These are phyloP conservation scores for Friedmanniomyces simplex DNA, from an alignment of 495 filamentous ascomycete species.

Conservation along the genomic window DNA sequence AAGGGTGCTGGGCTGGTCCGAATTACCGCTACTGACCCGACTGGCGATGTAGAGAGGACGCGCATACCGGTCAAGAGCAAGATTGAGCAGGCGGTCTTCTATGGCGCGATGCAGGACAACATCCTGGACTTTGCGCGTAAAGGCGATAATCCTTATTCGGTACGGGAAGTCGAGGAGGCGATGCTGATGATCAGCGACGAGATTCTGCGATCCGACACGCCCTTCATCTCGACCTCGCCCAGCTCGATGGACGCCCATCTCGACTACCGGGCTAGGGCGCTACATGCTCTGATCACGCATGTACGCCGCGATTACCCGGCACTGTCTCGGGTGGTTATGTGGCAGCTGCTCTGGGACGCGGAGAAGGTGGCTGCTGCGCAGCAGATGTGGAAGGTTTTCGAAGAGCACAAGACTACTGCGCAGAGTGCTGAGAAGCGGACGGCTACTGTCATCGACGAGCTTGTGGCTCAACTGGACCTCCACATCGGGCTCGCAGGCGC, in stretches of 20 bases:
- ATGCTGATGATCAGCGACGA: slow-evolving; percentile 70
- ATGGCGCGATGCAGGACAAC: slow-evolving; percentile 63
- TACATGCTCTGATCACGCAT: slow-evolving; percentile 60
- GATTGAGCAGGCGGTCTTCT: slow-evolving; percentile 91
- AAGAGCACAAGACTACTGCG: slow-evolving; percentile 40
- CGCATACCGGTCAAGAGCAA: slow-evolving; percentile 70
- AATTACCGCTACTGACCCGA: slow-evolving; percentile 45
- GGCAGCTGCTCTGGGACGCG: slow-evolving; percentile 78
- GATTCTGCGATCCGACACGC: slow-evolving; percentile 63
- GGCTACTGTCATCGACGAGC: slow-evolving; percentile 42
- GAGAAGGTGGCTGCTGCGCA: slow-evolving; percentile 83
- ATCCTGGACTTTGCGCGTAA: slow-evolving; percentile 65
- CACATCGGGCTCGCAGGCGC: slow-evolving; percentile 53
- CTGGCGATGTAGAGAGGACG: slow-evolving; percentile 31
- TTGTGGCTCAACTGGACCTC: slow-evolving; percentile 59
- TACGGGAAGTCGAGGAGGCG: slow-evolving; percentile 63
- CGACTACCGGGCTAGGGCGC: slow-evolving; percentile 52
- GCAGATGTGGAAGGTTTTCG: slow-evolving; percentile 68
- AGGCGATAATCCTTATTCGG: slow-evolving; percentile 50
- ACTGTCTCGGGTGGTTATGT: slow-evolving; percentile 54
- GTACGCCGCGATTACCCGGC: slow-evolving; percentile 45
- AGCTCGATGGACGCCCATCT: slow-evolving; percentile 75
- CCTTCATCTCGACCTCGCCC: slow-evolving; percentile 57
- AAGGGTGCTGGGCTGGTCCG: slow-evolving; percentile 72
- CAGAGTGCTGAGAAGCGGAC: slow-evolving; percentile 30